Evolutionary conservation across 495 filamentous ascomycete species (phyloP).

Genomic region (Saxispiralis lemnorum): DNA sequence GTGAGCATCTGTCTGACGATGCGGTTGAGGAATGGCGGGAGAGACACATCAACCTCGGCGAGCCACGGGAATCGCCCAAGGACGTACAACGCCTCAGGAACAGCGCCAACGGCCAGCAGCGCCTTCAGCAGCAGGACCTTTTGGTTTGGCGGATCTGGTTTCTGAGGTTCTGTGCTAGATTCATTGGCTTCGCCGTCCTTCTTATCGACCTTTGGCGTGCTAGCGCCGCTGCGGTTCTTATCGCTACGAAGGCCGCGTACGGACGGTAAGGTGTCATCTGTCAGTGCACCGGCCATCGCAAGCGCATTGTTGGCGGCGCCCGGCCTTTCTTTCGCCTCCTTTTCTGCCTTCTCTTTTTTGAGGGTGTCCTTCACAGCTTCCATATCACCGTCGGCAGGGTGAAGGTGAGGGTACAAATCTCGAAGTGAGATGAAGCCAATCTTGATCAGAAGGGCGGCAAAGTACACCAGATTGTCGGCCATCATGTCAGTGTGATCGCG

Average conservation of each 20-base stretch:
- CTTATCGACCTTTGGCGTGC: conserved; percentile 14
- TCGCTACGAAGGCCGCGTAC: conserved; percentile 28
- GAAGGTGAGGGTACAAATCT: conserved; percentile 85
- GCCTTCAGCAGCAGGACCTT: conserved; percentile 71
- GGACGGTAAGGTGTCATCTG: conserved; percentile 58
- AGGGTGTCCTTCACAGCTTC: conserved; percentile 43
- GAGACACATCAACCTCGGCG: conserved; percentile 61
- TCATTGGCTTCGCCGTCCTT: conserved; percentile 35
- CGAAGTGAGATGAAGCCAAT: conserved; percentile 90
- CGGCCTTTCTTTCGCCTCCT: conserved; percentile 45
- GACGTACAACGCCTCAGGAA: conserved; percentile 85
- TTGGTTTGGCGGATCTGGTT: conserved; percentile 74
- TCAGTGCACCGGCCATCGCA: conserved; percentile 68
- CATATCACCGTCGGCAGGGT: conserved; percentile 73
- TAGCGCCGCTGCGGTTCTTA: conserved; percentile 17
- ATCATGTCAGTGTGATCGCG: conserved; percentile 50
- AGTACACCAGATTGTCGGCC: conserved; percentile 78
- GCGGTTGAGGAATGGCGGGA: conserved; percentile 62
- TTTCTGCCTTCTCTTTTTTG: conserved; percentile 62
- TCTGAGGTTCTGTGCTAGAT: conserved; percentile 18
- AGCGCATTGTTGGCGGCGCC: conserved; percentile 68
- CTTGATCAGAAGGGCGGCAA: conserved; percentile 84
- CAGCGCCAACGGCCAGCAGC: conserved; percentile 73
- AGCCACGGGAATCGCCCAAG: conserved; percentile 85
- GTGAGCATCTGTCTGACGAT: conserved; percentile 64